phyloP scores from a whole-genome alignment of 1,139 yeast species.

The Debaryomycetaceae sp. region DNA sequence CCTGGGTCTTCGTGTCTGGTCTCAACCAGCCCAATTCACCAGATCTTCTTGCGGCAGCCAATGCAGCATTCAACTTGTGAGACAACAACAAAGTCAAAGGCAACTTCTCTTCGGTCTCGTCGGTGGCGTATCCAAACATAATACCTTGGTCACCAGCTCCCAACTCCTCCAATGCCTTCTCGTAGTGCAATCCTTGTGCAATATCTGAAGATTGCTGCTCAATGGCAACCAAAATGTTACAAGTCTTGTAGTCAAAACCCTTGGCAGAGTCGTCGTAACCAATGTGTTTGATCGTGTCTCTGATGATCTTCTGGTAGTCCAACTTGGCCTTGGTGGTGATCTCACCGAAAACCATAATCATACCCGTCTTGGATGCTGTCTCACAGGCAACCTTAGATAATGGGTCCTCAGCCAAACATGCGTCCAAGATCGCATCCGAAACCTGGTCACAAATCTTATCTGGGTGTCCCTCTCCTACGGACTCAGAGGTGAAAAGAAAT shows the following conservation, averaged over 20 bases:
- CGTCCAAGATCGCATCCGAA: conserved; percentile 96
- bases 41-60: conserved; percentile 96
- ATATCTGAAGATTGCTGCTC: conserved; percentile 99
- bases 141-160: conserved; percentile 99
- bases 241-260: conserved; percentile 99
- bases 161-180: conserved; percentile 92
- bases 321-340: conserved; percentile 94
- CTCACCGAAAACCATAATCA: conserved; percentile 99
- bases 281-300: conserved; percentile 97
- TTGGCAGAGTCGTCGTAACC: conserved; percentile 95
- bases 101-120: conserved; percentile 95
- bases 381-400: conserved; percentile 99
- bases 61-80: conserved; percentile 94
- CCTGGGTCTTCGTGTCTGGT: conserved; percentile 99
- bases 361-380: conserved; percentile 98
- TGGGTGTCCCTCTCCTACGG: conserved; percentile 99
- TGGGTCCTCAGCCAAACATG: conserved; percentile 94
- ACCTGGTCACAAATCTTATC: conserved; percentile 99
- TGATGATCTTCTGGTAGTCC: conserved; percentile 95
- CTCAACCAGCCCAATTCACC: conserved; percentile 95
- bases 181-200: conserved; percentile 98
- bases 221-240: conserved; percentile 97
- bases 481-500: conserved; percentile 90
- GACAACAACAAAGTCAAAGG: conserved; percentile 94
- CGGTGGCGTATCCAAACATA: conserved; percentile 99